Evolutionary conservation across 768 basidiomycete genomes (phyloP).

Genomic region (Podaxis rugospora): DNA sequence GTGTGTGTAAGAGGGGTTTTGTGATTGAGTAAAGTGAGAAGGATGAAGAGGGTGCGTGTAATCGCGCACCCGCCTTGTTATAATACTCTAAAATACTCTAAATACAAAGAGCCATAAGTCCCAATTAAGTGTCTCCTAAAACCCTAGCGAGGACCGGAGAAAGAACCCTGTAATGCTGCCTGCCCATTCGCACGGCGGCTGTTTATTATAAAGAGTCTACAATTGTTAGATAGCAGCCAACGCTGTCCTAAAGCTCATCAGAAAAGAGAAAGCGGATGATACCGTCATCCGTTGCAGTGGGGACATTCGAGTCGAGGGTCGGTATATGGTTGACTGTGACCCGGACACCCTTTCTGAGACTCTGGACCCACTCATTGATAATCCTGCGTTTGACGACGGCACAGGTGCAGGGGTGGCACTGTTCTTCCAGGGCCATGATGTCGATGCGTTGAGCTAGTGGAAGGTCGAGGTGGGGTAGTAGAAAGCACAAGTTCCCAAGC

Average conservation of each 20-base stretch:
- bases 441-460: background rate
- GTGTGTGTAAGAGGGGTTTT: background rate
- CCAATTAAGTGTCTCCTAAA: too few relatives aligned
- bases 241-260: background rate
- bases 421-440: constrained; percentile 1
- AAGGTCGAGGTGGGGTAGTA: background rate
- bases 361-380: constrained; percentile 1
- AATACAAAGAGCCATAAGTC: too few relatives aligned
- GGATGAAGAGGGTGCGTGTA: too few relatives aligned
- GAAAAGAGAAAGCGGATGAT: constrained; percentile 5
- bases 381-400: background rate
- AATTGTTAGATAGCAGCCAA: background rate
- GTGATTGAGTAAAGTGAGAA: background rate
- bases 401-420: constrained; percentile 9
- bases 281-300: background rate
- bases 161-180: too few relatives aligned
- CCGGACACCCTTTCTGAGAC: background rate
- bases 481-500: constrained; percentile 4
- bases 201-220: background rate
- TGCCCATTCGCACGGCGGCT: background rate
- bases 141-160: too few relatives aligned
- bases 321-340: background rate
- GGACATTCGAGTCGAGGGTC: background rate
- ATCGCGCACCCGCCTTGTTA: too few relatives aligned
- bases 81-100: too few relatives aligned